phyloP scores from a whole-genome alignment of 768 basidiomycete genomes.

The Pholiota microspora region DNA sequence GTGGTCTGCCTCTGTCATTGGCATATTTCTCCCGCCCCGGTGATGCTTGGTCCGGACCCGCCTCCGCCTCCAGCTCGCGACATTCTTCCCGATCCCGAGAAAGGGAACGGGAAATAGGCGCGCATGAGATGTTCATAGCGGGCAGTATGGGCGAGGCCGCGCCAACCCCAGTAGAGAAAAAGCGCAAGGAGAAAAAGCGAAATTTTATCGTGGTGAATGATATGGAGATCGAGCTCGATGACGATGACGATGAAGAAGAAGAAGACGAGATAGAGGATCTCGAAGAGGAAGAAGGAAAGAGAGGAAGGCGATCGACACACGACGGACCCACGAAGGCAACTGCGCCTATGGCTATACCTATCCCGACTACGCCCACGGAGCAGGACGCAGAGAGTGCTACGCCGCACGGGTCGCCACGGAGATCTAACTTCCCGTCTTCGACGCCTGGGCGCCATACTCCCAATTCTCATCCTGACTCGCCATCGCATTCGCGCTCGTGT shows the following conservation, averaged over 20 bases:
- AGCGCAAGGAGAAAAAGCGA: conserved; percentile 22
- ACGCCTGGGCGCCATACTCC: too few species aligned
- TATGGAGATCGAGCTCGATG: conserved; percentile 35
- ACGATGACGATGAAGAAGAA: conserved; percentile 12
- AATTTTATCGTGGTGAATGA: conserved; percentile 39
- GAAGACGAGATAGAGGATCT: not conserved
- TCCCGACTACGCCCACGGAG: not conserved
- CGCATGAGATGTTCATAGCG: not conserved
- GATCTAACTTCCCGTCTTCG: too few species aligned
- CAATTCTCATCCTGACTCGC: too few species aligned
- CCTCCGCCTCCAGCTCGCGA: not conserved
- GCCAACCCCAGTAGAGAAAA: conserved; percentile 3
- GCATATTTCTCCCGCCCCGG: too few species aligned
- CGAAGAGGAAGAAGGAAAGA: not conserved
- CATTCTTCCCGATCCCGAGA: not conserved
- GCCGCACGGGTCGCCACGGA: not conserved
- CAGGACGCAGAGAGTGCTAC: not conserved
- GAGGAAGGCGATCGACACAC: not conserved
- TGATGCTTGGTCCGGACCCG: not conserved
- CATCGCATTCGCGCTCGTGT: too few species aligned
- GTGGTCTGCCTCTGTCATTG: not conserved
- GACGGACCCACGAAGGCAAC: not conserved
- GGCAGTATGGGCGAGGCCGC: not conserved
- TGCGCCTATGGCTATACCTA: not conserved
- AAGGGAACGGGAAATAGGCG: not conserved